Evolutionary conservation across 176 grass and related monocot genomes (phyloP).

Genomic region (Musa itinerans): DNA sequence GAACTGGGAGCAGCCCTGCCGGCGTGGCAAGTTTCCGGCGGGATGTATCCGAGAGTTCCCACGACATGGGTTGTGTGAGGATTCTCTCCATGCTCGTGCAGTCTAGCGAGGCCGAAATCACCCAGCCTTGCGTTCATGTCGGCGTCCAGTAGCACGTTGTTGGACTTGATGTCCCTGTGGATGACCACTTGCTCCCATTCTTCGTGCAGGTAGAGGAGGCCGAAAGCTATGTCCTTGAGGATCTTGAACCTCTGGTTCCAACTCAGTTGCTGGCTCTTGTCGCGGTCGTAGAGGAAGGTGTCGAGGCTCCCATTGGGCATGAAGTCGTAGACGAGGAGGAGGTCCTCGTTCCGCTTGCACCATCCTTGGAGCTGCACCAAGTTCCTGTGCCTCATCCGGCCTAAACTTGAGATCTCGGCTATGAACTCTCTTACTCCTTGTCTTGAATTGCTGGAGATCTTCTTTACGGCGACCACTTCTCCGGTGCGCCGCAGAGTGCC

Average conservation of each 20-base stretch:
- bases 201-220: not conserved
- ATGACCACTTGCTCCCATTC: constrained; percentile 12
- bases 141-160: constrained; percentile 12
- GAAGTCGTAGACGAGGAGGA: constrained; percentile 9
- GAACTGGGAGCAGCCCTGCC: not conserved
- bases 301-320: constrained; percentile 13
- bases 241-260: constrained; percentile 4
- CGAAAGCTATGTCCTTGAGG: constrained; percentile 4
- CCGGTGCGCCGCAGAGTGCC: not conserved
- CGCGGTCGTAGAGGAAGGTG: not conserved
- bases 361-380: constrained; percentile 11
- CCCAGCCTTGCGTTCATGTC: constrained; percentile 6
- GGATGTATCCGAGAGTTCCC: constrained; percentile 10
- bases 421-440: constrained; percentile 12
- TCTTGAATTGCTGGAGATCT: constrained; percentile 8
- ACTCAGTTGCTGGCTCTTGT: not conserved
- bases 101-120: constrained; percentile 8
- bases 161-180: constrained; percentile 17
- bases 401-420: constrained; percentile 6
- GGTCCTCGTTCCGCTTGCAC: constrained; percentile 16
- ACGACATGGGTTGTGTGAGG: not conserved
- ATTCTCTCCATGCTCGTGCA: constrained; percentile 8
- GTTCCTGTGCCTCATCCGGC: constrained; percentile 5
- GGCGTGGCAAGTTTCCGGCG: not conserved
- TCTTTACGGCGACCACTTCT: constrained; percentile 13